Evolutionary conservation across 1,139 yeast species (phyloP).

Genomic region (Diutina rugosa): DNA sequence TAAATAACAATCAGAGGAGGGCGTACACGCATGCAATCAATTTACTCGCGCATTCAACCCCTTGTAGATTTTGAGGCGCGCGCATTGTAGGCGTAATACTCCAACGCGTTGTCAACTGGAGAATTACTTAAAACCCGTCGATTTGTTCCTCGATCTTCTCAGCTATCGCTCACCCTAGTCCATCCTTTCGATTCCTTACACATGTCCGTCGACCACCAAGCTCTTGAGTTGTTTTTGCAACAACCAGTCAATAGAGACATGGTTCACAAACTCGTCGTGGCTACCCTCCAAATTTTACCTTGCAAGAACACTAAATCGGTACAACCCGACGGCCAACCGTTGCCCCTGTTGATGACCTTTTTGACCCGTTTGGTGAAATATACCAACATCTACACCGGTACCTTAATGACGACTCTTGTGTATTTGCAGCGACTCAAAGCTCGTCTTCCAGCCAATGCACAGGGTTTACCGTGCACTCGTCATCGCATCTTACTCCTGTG

Average conservation of each 20-base stretch:
- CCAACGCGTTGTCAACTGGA: background rate
- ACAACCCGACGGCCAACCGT: constrained; percentile 11
- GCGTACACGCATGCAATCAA: background rate
- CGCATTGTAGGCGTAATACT: background rate
- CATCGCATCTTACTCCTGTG: constrained; percentile 68
- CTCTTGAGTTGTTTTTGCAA: constrained; percentile 39
- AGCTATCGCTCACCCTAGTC: background rate
- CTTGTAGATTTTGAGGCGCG: background rate
- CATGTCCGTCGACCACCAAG: constrained; percentile 16
- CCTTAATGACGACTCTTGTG: constrained; percentile 59
- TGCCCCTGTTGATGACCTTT: constrained; percentile 63
- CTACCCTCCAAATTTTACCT: constrained; percentile 50
- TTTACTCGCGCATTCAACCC: background rate
- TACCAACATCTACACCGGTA: constrained; percentile 68
- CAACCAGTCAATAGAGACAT: constrained; percentile 54
- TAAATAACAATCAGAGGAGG: background rate
- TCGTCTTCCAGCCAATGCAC: constrained; percentile 56
- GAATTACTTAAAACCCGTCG: background rate
- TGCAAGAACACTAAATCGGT: constrained; percentile 26
- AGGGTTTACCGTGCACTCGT: constrained; percentile 66
- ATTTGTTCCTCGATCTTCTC: background rate
- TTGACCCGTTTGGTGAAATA: constrained; percentile 56
- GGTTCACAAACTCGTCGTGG: constrained; percentile 51
- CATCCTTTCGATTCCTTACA: background rate
- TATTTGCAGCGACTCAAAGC: constrained; percentile 48